Evolutionary conservation across 2,329 filamentous ascomycete genomes (phyloP).

Genomic region (Alternaria brassicicola): DNA sequence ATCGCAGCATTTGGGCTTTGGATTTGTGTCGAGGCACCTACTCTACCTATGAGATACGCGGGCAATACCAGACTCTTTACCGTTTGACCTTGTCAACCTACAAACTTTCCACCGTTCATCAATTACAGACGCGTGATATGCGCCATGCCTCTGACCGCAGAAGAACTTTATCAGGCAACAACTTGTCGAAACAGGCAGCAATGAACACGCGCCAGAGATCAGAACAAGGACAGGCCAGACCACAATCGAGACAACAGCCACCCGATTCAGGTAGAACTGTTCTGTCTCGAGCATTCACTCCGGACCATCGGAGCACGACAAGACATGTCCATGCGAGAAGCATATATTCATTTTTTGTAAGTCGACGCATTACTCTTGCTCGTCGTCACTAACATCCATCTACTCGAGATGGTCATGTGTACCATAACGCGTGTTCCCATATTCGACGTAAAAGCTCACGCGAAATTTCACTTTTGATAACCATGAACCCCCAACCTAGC

Average conservation of each 20-base stretch:
- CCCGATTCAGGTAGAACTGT: not conserved
- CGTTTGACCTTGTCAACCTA: not conserved
- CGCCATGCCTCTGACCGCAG: not conserved
- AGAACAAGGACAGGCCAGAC: too few species aligned
- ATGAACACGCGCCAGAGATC: not conserved
- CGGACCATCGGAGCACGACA: not conserved
- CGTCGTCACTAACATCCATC: not conserved
- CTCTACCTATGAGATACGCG: not conserved
- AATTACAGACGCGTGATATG: not conserved
- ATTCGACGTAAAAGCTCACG: not conserved
- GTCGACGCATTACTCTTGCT: not conserved
- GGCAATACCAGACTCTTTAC: conserved; percentile 16
- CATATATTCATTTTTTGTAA: not conserved
- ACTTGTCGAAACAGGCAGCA: not conserved
- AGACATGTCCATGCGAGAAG: not conserved
- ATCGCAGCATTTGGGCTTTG: conserved; percentile 16
- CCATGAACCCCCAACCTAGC: conserved; percentile 11
- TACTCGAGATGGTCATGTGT: conserved; percentile 1
- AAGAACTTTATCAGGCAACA: not conserved
- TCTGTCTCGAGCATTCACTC: not conserved
- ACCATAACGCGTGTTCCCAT: conserved; percentile 5
- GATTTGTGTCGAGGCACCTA: conserved; percentile 7
- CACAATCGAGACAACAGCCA: not conserved
- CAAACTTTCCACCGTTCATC: not conserved
- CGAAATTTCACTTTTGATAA: conserved; percentile 11